phyloP scores from a whole-genome alignment of 2,329 filamentous ascomycete genomes.

The Thelonectria discophora region DNA sequence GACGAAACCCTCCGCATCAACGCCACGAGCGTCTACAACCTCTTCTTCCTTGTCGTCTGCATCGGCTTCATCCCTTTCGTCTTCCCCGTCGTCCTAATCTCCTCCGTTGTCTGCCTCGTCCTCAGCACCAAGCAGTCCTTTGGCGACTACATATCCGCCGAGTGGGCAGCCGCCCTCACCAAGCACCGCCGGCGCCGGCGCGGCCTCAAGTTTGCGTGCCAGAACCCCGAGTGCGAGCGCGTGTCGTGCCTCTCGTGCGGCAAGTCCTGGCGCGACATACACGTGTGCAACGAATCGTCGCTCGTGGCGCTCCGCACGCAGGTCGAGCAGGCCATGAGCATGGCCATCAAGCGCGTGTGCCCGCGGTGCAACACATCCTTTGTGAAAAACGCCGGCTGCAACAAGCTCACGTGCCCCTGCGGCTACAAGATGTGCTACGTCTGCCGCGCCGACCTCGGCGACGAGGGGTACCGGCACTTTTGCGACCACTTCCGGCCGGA shows the following conservation, averaged over 20 bases:
- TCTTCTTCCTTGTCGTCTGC: slow-evolving; percentile 61
- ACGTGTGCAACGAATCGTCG: slow-evolving; percentile 88
- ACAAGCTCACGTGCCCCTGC: slow-evolving; percentile 95
- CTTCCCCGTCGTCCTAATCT: slow-evolving; percentile 60
- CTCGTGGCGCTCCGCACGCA: slow-evolving; percentile 84
- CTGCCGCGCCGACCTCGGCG: slow-evolving; percentile 78
- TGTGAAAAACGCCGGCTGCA: slow-evolving; percentile 93
- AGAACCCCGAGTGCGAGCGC: slow-evolving; percentile 71
- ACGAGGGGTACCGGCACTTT: slow-evolving; percentile 90
- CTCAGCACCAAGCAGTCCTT: slow-evolving; percentile 55
- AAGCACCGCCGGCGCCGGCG: slow-evolving; percentile 76
- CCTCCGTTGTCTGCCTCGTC: slow-evolving; percentile 56
- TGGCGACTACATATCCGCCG: slow-evolving; percentile 51
- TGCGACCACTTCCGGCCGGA: slow-evolving; percentile 93
- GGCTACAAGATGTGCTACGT: slow-evolving; percentile 99
- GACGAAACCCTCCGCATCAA: slow-evolving; percentile 66
- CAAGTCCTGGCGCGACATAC: slow-evolving; percentile 86
- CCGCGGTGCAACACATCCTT: slow-evolving; percentile 91
- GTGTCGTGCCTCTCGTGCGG: slow-evolving; percentile 83
- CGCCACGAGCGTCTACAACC: slow-evolving; percentile 57
- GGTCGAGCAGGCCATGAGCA: slow-evolving; percentile 91
- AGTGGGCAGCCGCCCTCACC: slow-evolving; percentile 68
- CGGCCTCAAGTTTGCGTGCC: slow-evolving; percentile 81
- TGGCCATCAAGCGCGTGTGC: slow-evolving; percentile 94
- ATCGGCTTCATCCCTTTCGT: slow-evolving; percentile 65